These are phyloP conservation scores for Lasiosphaeria miniovina DNA, from an alignment of 495 filamentous ascomycete species.

Conservation along the genomic window DNA sequence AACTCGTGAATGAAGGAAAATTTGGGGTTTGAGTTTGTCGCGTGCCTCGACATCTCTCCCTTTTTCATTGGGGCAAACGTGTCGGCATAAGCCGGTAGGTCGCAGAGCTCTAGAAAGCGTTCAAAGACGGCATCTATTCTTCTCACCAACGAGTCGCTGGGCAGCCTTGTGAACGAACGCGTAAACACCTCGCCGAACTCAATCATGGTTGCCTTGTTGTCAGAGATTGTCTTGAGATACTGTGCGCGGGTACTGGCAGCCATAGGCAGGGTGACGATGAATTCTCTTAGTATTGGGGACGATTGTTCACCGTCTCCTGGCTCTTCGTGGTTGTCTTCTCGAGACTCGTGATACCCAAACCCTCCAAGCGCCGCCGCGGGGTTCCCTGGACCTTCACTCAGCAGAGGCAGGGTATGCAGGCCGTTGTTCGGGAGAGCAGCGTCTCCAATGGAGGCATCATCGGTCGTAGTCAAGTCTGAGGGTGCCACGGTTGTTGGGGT, in stretches of 20 bases:
- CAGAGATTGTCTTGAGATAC: conserved; percentile 39
- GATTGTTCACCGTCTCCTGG: conserved; percentile 5
- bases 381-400: not conserved
- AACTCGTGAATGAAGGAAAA: conserved; percentile 46
- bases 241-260: conserved; percentile 32
- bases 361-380: not conserved
- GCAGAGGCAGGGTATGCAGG: conserved; percentile 4
- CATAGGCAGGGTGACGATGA: conserved; percentile 42
- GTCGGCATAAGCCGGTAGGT: conserved; percentile 40
- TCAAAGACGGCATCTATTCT: conserved; percentile 40
- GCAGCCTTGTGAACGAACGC: conserved; percentile 14
- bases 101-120: conserved; percentile 39
- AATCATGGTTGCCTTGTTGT: conserved; percentile 34
- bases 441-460: conserved; percentile 25
- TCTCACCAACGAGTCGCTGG: conserved; percentile 24
- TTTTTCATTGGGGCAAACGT: conserved; percentile 28
- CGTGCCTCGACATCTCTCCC: conserved; percentile 34
- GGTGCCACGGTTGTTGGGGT: conserved; percentile 37
- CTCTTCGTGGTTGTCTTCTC: conserved; percentile 10
- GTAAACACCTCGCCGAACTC: conserved; percentile 33
- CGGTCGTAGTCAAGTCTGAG: conserved; percentile 35
- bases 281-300: conserved; percentile 13
- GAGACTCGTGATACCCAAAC: not conserved
- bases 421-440: conserved; percentile 18
- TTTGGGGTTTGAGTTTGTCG: conserved; percentile 42